Percentiles rank a stretch among this genome's conserved stretches.
Evolutionary conservation across 192 early-diverging fungal species (phyloP).

Genomic region (Spinellus fusiger): DNA sequence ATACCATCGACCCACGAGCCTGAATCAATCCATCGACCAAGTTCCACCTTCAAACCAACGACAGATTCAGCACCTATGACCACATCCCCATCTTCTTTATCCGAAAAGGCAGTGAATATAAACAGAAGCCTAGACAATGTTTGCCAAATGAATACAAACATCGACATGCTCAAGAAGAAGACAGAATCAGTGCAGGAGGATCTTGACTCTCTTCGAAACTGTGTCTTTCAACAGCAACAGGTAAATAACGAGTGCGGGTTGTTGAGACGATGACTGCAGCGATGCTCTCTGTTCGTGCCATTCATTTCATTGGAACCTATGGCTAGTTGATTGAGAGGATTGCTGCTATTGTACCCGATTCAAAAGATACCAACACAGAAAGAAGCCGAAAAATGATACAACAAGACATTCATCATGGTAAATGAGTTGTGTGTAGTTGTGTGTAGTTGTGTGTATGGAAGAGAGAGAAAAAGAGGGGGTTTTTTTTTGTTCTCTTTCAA

Average conservation of each 20-base stretch:
- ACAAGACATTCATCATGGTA: too few species aligned
- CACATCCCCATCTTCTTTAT: background rate
- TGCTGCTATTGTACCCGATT: too few species aligned
- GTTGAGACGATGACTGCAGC: background rate
- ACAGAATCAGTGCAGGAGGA: background rate
- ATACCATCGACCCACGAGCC: background rate
- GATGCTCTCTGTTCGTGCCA: background rate
- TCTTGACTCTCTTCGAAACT: background rate
- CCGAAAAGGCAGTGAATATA: background rate
- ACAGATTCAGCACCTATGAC: background rate
- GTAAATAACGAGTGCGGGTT: background rate
- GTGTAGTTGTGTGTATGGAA: too few species aligned
- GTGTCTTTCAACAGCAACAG: background rate
- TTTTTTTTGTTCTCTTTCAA: too few species aligned
- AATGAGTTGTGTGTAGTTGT: too few species aligned
- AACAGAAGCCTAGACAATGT: background rate
- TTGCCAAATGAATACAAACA: background rate
- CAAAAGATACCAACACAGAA: too few species aligned
- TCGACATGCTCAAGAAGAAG: background rate
- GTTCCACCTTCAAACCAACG: background rate
- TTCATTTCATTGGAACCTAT: background rate
- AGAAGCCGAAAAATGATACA: too few species aligned
- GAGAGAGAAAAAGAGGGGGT: too few species aligned
- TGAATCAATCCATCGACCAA: background rate
- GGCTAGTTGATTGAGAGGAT: too few species aligned